A percentile compares a stretch with the other conserved stretches of the same genome.
Evolutionary conservation across 768 basidiomycete species (phyloP).

Genomic region (Boletales sp.): DNA sequence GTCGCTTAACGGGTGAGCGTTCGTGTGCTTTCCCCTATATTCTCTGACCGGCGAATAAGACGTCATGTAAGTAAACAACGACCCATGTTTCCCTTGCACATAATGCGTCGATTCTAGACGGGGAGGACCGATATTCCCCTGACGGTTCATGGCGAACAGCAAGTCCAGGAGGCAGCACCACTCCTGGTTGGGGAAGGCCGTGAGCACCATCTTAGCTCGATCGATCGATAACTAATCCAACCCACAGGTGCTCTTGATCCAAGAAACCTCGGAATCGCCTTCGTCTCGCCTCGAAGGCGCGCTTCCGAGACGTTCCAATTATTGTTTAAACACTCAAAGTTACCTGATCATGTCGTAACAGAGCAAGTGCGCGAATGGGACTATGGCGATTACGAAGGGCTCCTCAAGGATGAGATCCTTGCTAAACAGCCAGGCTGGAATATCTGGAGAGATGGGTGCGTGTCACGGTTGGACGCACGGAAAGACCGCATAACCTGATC

Average conservation of each 20-base stretch:
- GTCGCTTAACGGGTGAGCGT: slow-evolving; percentile 74
- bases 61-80: too few species aligned
- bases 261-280: slow-evolving; percentile 64
- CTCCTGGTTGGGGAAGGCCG: slow-evolving; percentile 74
- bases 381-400: slow-evolving; percentile 89
- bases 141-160: slow-evolving; percentile 68
- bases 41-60: neutral
- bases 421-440: slow-evolving; percentile 57
- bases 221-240: neutral
- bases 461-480: slow-evolving; percentile 1
- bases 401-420: slow-evolving; percentile 74
- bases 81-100: slow-evolving; percentile 2
- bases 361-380: slow-evolving; percentile 84
- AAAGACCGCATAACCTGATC: slow-evolving; percentile 5
- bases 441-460: slow-evolving; percentile 85
- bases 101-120: slow-evolving; percentile 49
- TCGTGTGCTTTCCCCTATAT: neutral
- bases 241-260: slow-evolving; percentile 72
- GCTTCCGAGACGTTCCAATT: slow-evolving; percentile 86
- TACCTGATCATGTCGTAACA: slow-evolving; percentile 53
- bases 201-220: slow-evolving; percentile 37
- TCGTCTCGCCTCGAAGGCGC: slow-evolving; percentile 84
- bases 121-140: slow-evolving; percentile 87
- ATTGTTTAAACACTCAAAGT: slow-evolving; percentile 51
- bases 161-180: slow-evolving; percentile 61